Conservation (phyloP, 2,329 filamentous ascomycete species). For the Fusarium sarcochroum region DNA sequence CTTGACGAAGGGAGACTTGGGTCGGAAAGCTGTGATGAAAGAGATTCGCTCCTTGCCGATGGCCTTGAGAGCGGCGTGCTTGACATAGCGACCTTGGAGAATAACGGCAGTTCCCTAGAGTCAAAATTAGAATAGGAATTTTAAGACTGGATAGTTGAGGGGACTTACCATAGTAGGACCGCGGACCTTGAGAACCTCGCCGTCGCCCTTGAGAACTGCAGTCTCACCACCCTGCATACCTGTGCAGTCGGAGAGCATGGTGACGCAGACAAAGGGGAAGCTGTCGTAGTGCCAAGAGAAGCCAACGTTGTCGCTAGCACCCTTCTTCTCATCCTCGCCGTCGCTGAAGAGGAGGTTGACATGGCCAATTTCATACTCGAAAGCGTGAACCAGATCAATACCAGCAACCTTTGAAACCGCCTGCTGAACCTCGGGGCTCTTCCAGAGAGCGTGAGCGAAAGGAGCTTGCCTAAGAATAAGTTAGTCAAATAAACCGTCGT, state of each 20-base stretch:
- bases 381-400: conserved; percentile 66
- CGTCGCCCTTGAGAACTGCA: conserved; percentile 67
- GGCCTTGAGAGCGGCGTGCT: conserved; percentile 73
- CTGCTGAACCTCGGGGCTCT: conserved; percentile 58
- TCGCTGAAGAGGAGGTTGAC: conserved; percentile 68
- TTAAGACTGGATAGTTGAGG: too few species aligned
- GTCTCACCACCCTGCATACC: conserved; percentile 77
- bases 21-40: conserved; percentile 76
- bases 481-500: not conserved
- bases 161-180: conserved; percentile 70
- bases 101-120: conserved; percentile 71
- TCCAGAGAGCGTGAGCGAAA: conserved; percentile 70
- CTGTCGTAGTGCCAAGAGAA: conserved; percentile 74
- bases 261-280: conserved; percentile 79
- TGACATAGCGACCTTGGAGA: conserved; percentile 77
- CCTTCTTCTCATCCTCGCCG: conserved; percentile 55
- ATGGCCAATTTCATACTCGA: conserved; percentile 70
- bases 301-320: conserved; percentile 61
- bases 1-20: conserved; percentile 64
- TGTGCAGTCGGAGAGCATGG: conserved; percentile 74
- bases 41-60: conserved; percentile 73
- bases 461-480: conserved; percentile 61
- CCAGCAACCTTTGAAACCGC: conserved; percentile 67
- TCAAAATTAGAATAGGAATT: conserved; percentile 28
- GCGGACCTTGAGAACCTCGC: conserved; percentile 69